A percentile compares a stretch with the other conserved stretches of the same genome.
Evolutionary conservation across 257 asterid species (phyloP).

Genomic region (Fraxinus excelsior): DNA sequence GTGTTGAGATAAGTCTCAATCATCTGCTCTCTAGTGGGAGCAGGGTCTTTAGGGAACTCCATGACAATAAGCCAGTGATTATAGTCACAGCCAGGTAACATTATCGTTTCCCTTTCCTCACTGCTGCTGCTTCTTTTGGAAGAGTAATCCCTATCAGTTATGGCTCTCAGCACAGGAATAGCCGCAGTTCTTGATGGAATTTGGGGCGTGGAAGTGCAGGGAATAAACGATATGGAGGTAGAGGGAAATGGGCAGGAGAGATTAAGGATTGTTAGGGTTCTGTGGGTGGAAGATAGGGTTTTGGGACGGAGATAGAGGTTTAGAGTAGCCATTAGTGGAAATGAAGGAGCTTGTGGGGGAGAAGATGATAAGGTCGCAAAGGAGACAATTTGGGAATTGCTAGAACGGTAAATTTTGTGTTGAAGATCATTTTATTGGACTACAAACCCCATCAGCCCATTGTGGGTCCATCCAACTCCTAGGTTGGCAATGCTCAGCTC

Average conservation of each 20-base stretch:
- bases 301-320: slow-evolving; percentile 47
- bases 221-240: slow-evolving; percentile 42
- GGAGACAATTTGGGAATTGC: background rate
- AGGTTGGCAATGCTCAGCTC: too few species aligned
- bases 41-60: slow-evolving; percentile 99
- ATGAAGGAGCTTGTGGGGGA: background rate
- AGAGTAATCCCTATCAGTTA: slow-evolving; percentile 59
- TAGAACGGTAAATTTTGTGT: background rate
- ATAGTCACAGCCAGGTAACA: slow-evolving; percentile 98
- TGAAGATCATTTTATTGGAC: too few species aligned
- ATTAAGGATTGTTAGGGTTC: slow-evolving; percentile 32
- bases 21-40: slow-evolving; percentile 97
- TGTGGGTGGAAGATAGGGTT: slow-evolving; percentile 48
- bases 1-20: slow-evolving; percentile 92
- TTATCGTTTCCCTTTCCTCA: slow-evolving; percentile 88
- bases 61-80: slow-evolving; percentile 96
- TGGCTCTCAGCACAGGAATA: slow-evolving; percentile 55
- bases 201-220: slow-evolving; percentile 38
- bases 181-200: slow-evolving; percentile 41
- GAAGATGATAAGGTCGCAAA: slow-evolving; percentile 42
- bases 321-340: slow-evolving; percentile 55
- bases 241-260: slow-evolving; percentile 18
- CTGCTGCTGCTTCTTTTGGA: slow-evolving; percentile 53
- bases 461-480: too few species aligned
- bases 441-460: too few species aligned